phyloP scores from a whole-genome alignment of 1,284 basidiomycete genomes.

The Coriolopsis trogii region DNA sequence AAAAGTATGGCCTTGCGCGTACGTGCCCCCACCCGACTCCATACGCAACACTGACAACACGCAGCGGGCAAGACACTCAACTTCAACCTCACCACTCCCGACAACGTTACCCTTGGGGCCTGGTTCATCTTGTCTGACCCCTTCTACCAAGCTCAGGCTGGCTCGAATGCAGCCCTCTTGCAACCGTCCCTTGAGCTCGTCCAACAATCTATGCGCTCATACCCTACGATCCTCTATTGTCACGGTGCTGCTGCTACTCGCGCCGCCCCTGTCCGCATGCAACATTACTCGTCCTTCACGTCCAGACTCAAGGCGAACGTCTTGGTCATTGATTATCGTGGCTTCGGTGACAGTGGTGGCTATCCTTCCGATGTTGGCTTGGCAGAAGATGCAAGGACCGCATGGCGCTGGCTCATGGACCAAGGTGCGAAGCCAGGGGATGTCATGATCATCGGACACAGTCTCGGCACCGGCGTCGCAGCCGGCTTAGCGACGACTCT shows the following conservation, averaged over 20 bases:
- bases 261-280: conserved; percentile 64
- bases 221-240: conserved; percentile 85
- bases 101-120: conserved; percentile 81
- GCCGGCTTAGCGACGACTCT: conserved; percentile 65
- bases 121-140: conserved; percentile 87
- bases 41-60: not conserved
- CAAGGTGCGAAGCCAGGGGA: conserved; percentile 60
- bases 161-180: conserved; percentile 28
- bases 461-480: conserved; percentile 81
- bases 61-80: conserved; percentile 22
- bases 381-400: conserved; percentile 74
- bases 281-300: conserved; percentile 63
- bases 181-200: conserved; percentile 39
- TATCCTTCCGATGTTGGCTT: conserved; percentile 78
- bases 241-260: conserved; percentile 91
- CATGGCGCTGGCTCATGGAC: conserved; percentile 77
- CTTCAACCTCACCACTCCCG: conserved; percentile 55
- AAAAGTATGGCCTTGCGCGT: conserved; percentile 85
- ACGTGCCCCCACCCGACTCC: conserved; percentile 34
- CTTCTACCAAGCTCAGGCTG: conserved; percentile 53
- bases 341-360: conserved; percentile 88
- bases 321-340: conserved; percentile 88
- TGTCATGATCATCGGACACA: conserved; percentile 79
- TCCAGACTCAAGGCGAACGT: conserved; percentile 75
- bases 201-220: conserved; percentile 50